Evolutionary conservation across 1,284 basidiomycete genomes (phyloP).

Genomic region (Cerrena zonata): DNA sequence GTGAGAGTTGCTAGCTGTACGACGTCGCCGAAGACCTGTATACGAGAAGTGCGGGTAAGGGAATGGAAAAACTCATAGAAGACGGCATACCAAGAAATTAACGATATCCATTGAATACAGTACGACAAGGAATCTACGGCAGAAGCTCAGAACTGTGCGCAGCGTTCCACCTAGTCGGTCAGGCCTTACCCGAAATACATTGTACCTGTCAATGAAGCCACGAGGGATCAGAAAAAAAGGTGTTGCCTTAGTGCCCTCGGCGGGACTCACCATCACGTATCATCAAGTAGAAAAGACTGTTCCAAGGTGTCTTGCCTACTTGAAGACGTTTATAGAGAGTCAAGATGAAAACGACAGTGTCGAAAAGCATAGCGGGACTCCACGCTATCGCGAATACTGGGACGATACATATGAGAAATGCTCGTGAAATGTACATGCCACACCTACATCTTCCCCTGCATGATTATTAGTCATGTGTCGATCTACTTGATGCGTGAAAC

Average conservation of each 20-base stretch:
- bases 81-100: not conserved
- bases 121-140: not conserved
- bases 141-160: not conserved
- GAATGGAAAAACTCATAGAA: not conserved
- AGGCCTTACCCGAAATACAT: not conserved
- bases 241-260: not conserved
- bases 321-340: not conserved
- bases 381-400: not conserved
- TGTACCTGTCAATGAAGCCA: not conserved
- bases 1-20: not conserved
- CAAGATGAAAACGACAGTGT: not conserved
- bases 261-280: not conserved
- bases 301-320: not conserved
- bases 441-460: not conserved
- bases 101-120: not conserved
- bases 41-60: not conserved
- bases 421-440: not conserved
- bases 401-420: not conserved
- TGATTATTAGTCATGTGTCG: not conserved
- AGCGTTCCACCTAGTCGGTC: not conserved
- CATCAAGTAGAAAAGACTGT: slow-evolving; percentile 1
- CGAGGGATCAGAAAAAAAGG: too few relatives aligned
- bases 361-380: not conserved
- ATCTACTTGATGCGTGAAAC: not conserved
- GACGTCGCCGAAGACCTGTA: not conserved